Evolutionary conservation across 371 early-diverging fungal species (phyloP).

Genomic region (Mucor irregularis): DNA sequence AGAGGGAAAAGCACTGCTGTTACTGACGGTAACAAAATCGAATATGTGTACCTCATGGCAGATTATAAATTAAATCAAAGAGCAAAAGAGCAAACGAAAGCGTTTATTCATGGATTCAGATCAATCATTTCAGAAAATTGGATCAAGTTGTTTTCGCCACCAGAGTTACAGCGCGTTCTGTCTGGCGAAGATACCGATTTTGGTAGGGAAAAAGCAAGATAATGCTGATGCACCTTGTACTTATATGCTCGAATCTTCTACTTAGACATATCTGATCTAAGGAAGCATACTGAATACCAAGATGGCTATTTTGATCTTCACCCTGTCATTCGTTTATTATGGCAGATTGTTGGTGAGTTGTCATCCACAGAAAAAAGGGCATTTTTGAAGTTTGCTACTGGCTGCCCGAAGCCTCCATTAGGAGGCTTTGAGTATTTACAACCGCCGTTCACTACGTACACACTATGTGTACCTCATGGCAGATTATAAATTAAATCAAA

Average conservation of each 20-base stretch:
- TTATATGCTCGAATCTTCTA: no score
- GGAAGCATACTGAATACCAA: slow-evolving; percentile 82
- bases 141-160: slow-evolving; percentile 75
- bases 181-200: slow-evolving; percentile 76
- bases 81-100: slow-evolving; percentile 77
- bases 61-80: slow-evolving; percentile 76
- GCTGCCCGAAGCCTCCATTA: slow-evolving; percentile 85
- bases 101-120: slow-evolving; percentile 76
- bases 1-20: slow-evolving; percentile 70
- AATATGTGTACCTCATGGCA: slow-evolving; percentile 78
- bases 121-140: slow-evolving; percentile 65
- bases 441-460: slow-evolving; percentile 66
- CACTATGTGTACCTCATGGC: slow-evolving; percentile 73
- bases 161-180: slow-evolving; percentile 81
- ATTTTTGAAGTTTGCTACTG: slow-evolving; percentile 87
- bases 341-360: slow-evolving; percentile 75
- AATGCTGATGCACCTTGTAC: no score
- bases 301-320: slow-evolving; percentile 49
- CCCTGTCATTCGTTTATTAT: slow-evolving; percentile 25
- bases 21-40: slow-evolving; percentile 78
- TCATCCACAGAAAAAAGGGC: slow-evolving; percentile 64
- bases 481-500: slow-evolving; percentile 74
- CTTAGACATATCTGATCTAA: slow-evolving; percentile 74
- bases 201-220: slow-evolving; percentile 48
- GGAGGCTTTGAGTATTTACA: slow-evolving; percentile 82